Evolutionary conservation across 306 rosid species (phyloP).

Genomic region (Citrullus colocynthis): DNA sequence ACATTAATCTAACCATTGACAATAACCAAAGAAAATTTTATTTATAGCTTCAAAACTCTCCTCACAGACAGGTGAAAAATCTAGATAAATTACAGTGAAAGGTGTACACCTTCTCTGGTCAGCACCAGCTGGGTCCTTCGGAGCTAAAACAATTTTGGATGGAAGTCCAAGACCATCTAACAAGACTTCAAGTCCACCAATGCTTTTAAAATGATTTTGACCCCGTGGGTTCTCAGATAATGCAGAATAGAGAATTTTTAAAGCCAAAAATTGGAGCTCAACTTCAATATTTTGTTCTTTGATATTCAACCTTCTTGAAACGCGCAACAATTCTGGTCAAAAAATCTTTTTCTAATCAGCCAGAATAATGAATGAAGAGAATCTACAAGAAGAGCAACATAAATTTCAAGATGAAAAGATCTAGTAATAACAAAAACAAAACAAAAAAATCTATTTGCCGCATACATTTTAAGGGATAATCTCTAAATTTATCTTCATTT

Average conservation of each 20-base stretch:
- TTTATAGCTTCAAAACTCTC: background rate
- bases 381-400: background rate
- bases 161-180: slow-evolving; percentile 92
- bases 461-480: no score
- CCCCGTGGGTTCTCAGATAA: slow-evolving; percentile 77
- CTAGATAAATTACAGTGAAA: background rate
- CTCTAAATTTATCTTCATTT: no score
- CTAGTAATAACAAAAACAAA: background rate
- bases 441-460: no score
- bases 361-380: background rate
- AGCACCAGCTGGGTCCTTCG: slow-evolving; percentile 25
- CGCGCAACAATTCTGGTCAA: slow-evolving; percentile 74
- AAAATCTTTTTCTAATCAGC: slow-evolving; percentile 11
- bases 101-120: slow-evolving; percentile 49
- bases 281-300: slow-evolving; percentile 67
- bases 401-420: background rate
- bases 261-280: slow-evolving; percentile 59
- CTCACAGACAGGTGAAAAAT: background rate
- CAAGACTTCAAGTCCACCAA: slow-evolving; percentile 96
- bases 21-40: background rate
- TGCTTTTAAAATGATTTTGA: slow-evolving; percentile 93
- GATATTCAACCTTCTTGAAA: slow-evolving; percentile 73
- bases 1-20: background rate
- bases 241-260: slow-evolving; percentile 65
- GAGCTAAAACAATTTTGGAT: slow-evolving; percentile 43